Evolutionary conservation across 1,139 yeast species (phyloP).

Genomic region (Hansenula anomala): DNA sequence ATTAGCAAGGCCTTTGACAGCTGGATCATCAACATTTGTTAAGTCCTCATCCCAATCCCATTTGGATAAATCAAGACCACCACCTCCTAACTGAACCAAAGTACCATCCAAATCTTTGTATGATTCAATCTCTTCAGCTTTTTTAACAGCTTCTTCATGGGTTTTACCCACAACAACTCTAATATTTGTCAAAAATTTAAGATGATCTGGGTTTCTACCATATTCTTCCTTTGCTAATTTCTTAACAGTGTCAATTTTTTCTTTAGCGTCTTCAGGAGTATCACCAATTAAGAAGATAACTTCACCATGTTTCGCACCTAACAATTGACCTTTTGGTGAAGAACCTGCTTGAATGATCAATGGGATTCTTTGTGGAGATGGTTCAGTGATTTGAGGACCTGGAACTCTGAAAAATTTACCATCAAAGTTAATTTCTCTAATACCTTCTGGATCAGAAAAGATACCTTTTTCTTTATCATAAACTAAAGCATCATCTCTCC

Average conservation of each 20-base stretch:
- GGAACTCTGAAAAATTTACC: slow-evolving; percentile 39
- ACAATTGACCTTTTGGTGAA: slow-evolving; percentile 36
- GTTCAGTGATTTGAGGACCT: slow-evolving; percentile 41
- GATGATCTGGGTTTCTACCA: slow-evolving; percentile 30
- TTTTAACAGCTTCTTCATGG: slow-evolving; percentile 30
- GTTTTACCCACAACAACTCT: slow-evolving; percentile 34
- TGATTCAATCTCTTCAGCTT: slow-evolving; percentile 27
- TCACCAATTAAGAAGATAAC: slow-evolving; percentile 33
- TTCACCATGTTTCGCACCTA: slow-evolving; percentile 44
- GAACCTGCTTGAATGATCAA: slow-evolving; percentile 45
- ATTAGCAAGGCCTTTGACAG: slow-evolving; percentile 9
- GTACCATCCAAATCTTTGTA: slow-evolving; percentile 38
- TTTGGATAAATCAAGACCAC: slow-evolving; percentile 27
- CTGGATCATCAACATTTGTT: slow-evolving; percentile 22
- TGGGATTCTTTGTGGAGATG: slow-evolving; percentile 41
- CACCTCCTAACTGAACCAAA: slow-evolving; percentile 35
- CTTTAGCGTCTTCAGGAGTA: slow-evolving; percentile 28
- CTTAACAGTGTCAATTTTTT: slow-evolving; percentile 29
- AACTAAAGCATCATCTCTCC: slow-evolving; percentile 43
- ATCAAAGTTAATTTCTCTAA: slow-evolving; percentile 36
- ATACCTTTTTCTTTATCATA: slow-evolving; percentile 30
- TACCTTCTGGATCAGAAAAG: slow-evolving; percentile 35
- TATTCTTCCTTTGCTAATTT: slow-evolving; percentile 28
- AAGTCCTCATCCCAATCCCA: slow-evolving; percentile 29
- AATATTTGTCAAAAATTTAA: slow-evolving; percentile 30